A percentile compares a stretch with the other conserved stretches of the same genome.
These are phyloP conservation scores for Penicillium pancosmium DNA, from an alignment of 495 filamentous ascomycete species.

Conservation along the genomic window DNA sequence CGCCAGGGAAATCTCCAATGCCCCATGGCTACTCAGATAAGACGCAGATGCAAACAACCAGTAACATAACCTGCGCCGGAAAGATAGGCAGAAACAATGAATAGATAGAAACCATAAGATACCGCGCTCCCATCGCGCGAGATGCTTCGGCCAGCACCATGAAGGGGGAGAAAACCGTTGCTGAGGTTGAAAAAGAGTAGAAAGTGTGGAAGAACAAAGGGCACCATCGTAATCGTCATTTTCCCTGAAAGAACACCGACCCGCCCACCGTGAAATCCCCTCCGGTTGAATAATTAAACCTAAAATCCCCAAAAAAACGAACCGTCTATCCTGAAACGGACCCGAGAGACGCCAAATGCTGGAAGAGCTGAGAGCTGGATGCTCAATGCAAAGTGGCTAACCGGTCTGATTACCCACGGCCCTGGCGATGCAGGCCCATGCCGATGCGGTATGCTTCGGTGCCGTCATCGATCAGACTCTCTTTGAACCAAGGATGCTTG, in stretches of 20 bases:
- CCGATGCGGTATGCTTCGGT: slow-evolving; percentile 85
- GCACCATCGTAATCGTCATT: slow-evolving; percentile 32
- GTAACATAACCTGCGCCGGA: slow-evolving; percentile 32
- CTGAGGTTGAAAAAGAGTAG: slow-evolving; percentile 15
- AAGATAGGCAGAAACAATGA: slow-evolving; percentile 18
- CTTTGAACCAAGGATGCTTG: slow-evolving; percentile 93
- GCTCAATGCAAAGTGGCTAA: slow-evolving; percentile 22
- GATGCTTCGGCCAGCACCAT: slow-evolving; percentile 15
- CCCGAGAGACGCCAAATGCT: slow-evolving; percentile 30
- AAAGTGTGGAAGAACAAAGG: slow-evolving; percentile 11
- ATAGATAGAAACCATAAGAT: slow-evolving; percentile 25
- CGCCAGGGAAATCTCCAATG: slow-evolving; percentile 11
- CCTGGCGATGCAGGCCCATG: slow-evolving; percentile 36
- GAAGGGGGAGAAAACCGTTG: slow-evolving; percentile 3
- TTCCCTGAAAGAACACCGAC: slow-evolving; percentile 30
- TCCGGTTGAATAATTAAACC: slow-evolving; percentile 31
- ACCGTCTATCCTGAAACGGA: slow-evolving; percentile 39
- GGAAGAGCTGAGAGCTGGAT: slow-evolving; percentile 12
- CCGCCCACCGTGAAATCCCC: slow-evolving; percentile 25
- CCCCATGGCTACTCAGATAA: slow-evolving; percentile 6
- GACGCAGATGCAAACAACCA: slow-evolving; percentile 20
- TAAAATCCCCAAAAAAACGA: slow-evolving; percentile 27
- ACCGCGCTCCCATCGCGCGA: slow-evolving; percentile 12
- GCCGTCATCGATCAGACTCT: slow-evolving; percentile 83
- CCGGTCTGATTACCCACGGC: slow-evolving; percentile 23